Evolutionary conservation across 176 grass and related monocot genomes (phyloP).

Genomic region (Oryza meridionalis): DNA sequence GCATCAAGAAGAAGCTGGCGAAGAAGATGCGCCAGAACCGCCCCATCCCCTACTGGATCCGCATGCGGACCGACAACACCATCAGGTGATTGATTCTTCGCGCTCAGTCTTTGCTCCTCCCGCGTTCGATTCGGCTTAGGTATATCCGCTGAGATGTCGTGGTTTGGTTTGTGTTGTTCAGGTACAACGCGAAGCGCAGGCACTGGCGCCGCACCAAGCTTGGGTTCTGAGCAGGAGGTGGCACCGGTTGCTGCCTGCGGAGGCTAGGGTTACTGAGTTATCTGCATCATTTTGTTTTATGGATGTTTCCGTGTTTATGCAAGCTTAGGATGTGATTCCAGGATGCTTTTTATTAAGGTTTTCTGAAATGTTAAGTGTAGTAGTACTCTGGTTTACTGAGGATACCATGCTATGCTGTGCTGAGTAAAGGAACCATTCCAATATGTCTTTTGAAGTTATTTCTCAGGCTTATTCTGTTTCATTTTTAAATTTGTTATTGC

Average conservation of each 20-base stretch:
- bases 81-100: slow-evolving; percentile 57
- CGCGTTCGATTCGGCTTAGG: not conserved
- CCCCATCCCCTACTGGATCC: slow-evolving; percentile 96
- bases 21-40: slow-evolving; percentile 98
- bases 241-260: slow-evolving; percentile 13
- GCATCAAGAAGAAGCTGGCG: slow-evolving; percentile 92
- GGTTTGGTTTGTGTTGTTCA: slow-evolving; percentile 5
- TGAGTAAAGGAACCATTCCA: slow-evolving; percentile 34
- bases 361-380: slow-evolving; percentile 38
- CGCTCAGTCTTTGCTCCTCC: not conserved
- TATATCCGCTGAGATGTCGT: not conserved
- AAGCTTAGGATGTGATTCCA: slow-evolving; percentile 59
- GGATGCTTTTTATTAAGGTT: slow-evolving; percentile 44
- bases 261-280: slow-evolving; percentile 40
- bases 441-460: not conserved
- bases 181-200: slow-evolving; percentile 99
- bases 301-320: slow-evolving; percentile 40
- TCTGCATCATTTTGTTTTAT: slow-evolving; percentile 43
- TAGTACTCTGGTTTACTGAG: slow-evolving; percentile 37
- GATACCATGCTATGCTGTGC: slow-evolving; percentile 30
- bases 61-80: slow-evolving; percentile 89
- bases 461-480: not conserved
- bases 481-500: not conserved
- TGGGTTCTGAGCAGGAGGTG: slow-evolving; percentile 64
- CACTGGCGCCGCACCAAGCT: slow-evolving; percentile 99